Base-by-base conservation (phyloP, 2,329 filamentous ascomycete species). In the Botryosphaeria dothidea region DNA sequence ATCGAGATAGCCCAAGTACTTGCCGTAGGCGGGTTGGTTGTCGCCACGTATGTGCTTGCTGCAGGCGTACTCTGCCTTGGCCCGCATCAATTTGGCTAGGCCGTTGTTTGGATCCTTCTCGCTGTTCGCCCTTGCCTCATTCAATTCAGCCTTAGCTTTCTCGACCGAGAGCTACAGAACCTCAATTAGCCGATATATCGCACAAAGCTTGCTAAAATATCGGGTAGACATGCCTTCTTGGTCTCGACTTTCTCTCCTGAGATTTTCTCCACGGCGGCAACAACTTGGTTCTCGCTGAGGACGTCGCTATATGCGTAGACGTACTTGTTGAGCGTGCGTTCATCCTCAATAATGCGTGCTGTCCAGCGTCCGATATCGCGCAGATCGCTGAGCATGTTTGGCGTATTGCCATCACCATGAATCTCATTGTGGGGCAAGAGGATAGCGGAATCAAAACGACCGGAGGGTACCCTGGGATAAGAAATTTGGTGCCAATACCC, bases 401-500 rank as follows among this genome's bases (percentile, higher is more conserved):
- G 77, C 0, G 72, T 72, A 17, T 81, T 78, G 0, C 85, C 85
- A 5, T 60, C 38, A 0, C 56, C 56, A 7, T 60, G 56, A n/a
- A 60, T 17, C 1, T 9, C 3, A 6, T 11, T 23, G 25, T 1
- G 9, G n/a, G 56, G 41, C 9, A 9, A 1, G 2, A 46, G 1
- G 19, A 17, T 3, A 23, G 41, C 56, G 8, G 31, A 60, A 68
- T 84, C 82, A n/a, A 78, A 73, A 41, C 73, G 72, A 9, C 83
- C 81, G 17, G 78, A 81, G n/a, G 79, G 77, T 0, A 85, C 70
- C n/a, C 69, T 70, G 13, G 80, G 81, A 63, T 81, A 76, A 4
- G 76, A 74, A 31, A 83, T 68, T 68, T 86, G 83, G 69, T 85
- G 83, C 86, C 85, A 88, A 76, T 78, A 85, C n/a, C 85, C 85